These are phyloP conservation scores for Penicillium brevicompactum DNA, from an alignment of 2,329 filamentous ascomycete genomes.

Conservation along the genomic window DNA sequence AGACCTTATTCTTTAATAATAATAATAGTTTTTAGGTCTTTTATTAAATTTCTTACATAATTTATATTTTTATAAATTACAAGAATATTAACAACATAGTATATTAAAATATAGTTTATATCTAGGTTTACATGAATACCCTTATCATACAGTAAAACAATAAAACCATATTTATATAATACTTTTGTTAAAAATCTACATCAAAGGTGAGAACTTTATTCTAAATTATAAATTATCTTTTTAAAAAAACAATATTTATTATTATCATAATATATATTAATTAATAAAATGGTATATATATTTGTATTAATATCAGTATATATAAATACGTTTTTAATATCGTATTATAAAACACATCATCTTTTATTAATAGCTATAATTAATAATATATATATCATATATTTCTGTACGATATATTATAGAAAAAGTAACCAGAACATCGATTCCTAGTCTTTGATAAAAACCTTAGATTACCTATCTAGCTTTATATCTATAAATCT, in stretches of 20 bases:
- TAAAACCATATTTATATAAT: neutral
- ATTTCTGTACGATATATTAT: neutral
- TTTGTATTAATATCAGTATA: neutral
- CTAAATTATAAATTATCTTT: neutral
- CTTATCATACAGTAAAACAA: neutral
- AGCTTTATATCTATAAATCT: neutral
- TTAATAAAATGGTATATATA: neutral
- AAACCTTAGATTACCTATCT: neutral
- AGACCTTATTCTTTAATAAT: neutral
- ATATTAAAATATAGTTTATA: neutral
- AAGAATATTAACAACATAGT: neutral
- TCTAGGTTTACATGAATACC: neutral
- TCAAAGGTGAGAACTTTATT: neutral
- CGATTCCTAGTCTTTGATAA: neutral
- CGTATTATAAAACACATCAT: neutral
- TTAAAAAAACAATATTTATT: neutral
- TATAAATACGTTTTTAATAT: neutral
- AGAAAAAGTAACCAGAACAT: neutral
- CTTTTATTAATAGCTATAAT: neutral
- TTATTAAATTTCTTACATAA: neutral
- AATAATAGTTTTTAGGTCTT: neutral
- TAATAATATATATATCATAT: neutral
- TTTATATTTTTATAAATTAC: neutral
- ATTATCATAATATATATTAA: neutral
- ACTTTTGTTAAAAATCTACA: neutral